Evolutionary conservation across 768 basidiomycete genomes (phyloP).

Genomic region (Pleurotus djamor): DNA sequence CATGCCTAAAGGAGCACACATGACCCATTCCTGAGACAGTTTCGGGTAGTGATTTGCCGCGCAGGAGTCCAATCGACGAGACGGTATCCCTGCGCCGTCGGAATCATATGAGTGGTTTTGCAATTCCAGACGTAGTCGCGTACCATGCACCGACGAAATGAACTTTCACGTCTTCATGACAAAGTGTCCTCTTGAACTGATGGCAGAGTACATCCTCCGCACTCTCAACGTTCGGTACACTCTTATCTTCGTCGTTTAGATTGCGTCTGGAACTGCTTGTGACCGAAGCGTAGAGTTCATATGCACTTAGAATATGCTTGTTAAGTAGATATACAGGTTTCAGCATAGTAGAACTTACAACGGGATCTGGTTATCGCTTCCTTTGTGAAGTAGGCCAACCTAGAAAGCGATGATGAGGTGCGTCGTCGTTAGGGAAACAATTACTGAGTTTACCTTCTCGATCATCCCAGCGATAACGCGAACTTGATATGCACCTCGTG

Average conservation of each 20-base stretch:
- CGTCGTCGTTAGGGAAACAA: not conserved
- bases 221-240: too few relatives aligned
- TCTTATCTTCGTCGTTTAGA: too few relatives aligned
- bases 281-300: conserved; percentile 23
- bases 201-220: not conserved
- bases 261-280: too few relatives aligned
- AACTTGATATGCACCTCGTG: conserved; percentile 46
- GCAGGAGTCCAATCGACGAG: conserved; percentile 36
- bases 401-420: conserved; percentile 8
- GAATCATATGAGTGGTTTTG: too few relatives aligned
- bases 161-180: conserved; percentile 24
- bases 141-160: conserved; percentile 47
- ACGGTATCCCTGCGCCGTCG: conserved; percentile 38
- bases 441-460: conserved; percentile 20
- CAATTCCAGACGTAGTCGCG: not conserved
- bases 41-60: conserved; percentile 26
- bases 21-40: conserved; percentile 23
- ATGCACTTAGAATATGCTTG: conserved; percentile 25
- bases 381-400: conserved; percentile 39
- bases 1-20: conserved; percentile 42
- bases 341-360: conserved; percentile 19
- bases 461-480: conserved; percentile 44
- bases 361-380: conserved; percentile 38
- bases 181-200: conserved; percentile 18
- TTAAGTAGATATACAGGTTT: not conserved